Evolutionary conservation across 805 yeast genomes (phyloP), one percentile per base, ranked within the genome.

Genomic region (Pichia eremophila): DNA sequence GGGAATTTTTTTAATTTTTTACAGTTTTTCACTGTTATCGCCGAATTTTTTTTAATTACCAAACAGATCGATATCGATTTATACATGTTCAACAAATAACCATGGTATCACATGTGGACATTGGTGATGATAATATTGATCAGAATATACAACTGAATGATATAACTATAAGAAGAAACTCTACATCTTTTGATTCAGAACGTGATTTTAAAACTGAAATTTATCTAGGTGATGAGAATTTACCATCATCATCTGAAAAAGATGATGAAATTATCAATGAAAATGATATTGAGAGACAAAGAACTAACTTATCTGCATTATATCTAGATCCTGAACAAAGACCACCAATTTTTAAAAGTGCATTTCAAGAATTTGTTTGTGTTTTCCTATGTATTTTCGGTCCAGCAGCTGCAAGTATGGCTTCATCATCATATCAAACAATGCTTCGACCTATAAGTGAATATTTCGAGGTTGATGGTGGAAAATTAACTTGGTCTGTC

Each of bases 401-500:
- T 1, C 68, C 73, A 5, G 71, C 69, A n/a, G 67, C 73, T 32
- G 61, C 71, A 12, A 56, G 68, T 11, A 64, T 71, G 49, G 58
- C 69, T 12, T 54, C 61, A 2, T 68, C 72, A 4, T 57, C 66
- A 27, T 64, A 63, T 48, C 71, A 64, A 46, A 56, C 70, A 4
- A 62, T 73, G 18, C 55, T 73, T 27, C 59, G 65, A 14, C 55
- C 60, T 15, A 61, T 70, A 1, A 66, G 69, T 12, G 57, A 59
- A 11, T 55, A 63, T 36, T 73, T 72, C 47, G 47, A 56, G 19
- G 60, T 69, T 14, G 44, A 54, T 12, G 77, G 75, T 39, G 75
- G 75, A 37, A 49, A 58, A 31, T 52, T 73, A 19, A 67, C 75
- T 2, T 73, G 78, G 78, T 60, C 68, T 17, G 63, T 67, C 9